A percentile compares a stretch with the other conserved stretches of the same genome.
These are phyloP conservation scores for Flaveria brownii DNA, from an alignment of 129 eudicot genomes.

Conservation along the genomic window DNA sequence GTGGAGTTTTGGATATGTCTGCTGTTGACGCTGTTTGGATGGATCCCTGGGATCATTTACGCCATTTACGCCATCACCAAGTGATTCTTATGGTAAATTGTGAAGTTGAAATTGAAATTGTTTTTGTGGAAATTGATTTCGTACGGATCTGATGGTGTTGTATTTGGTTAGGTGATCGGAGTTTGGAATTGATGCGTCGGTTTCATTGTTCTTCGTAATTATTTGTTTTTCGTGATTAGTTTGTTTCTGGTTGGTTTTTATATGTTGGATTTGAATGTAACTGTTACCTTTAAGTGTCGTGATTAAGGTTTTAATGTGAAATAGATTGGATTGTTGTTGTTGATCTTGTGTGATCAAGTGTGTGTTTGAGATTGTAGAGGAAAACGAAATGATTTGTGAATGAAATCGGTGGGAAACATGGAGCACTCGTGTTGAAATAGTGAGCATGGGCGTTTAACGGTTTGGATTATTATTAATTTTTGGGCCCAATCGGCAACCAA, in stretches of 20 bases:
- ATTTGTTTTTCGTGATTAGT: background rate
- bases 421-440: too few relatives aligned
- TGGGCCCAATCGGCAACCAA: too few relatives aligned
- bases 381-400: too few relatives aligned
- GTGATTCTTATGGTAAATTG: conserved; percentile 24
- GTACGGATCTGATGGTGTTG: background rate
- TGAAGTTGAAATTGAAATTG: background rate
- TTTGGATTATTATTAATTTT: too few relatives aligned
- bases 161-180: too few relatives aligned
- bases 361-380: too few relatives aligned
- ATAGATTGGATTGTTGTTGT: background rate
- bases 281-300: background rate
- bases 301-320: background rate
- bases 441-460: too few relatives aligned
- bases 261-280: background rate
- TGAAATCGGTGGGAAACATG: too few relatives aligned
- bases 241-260: too few relatives aligned
- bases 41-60: conserved; percentile 54
- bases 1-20: conserved; percentile 56
- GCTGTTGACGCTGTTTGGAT: conserved; percentile 48
- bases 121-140: background rate
- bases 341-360: background rate
- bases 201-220: too few relatives aligned
- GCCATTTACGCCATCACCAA: conserved; percentile 51
- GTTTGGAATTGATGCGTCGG: too few relatives aligned